These are phyloP conservation scores for Aureobasidium zeae DNA, from an alignment of 2,329 filamentous ascomycete species.

Conservation along the genomic window DNA sequence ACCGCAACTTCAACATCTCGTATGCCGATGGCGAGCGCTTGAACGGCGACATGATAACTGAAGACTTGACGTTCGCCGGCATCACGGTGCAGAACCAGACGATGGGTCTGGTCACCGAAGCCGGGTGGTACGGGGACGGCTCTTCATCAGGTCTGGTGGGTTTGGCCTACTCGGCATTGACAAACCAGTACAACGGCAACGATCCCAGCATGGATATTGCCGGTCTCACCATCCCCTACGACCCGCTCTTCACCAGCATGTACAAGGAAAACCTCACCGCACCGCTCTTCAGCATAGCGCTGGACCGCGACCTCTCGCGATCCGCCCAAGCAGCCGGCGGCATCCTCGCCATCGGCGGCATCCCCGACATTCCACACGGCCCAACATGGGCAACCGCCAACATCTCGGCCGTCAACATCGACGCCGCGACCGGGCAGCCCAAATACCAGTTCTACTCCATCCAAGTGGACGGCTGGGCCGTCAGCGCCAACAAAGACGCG, in stretches of 20 bases:
- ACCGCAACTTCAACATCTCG: constrained; percentile 35
- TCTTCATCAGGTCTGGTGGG: constrained; percentile 42
- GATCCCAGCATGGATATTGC: constrained; percentile 21
- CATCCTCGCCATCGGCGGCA: constrained; percentile 41
- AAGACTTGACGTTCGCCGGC: constrained; percentile 37
- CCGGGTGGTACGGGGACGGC: constrained; percentile 27
- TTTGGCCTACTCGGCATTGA: constrained; percentile 42
- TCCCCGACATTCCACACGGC: constrained; percentile 36
- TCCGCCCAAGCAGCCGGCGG: constrained; percentile 27
- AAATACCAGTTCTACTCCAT: constrained; percentile 34
- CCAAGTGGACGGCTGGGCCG: constrained; percentile 27
- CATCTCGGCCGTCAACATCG: constrained; percentile 22
- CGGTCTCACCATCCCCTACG: constrained; percentile 31
- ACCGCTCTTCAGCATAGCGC: constrained; percentile 42
- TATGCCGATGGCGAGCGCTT: constrained; percentile 38
- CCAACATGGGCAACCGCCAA: constrained; percentile 26
- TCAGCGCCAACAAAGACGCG: constrained; percentile 18
- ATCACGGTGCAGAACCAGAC: constrained; percentile 38
- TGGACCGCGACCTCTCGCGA: constrained; percentile 28
- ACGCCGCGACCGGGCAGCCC: constrained; percentile 20
- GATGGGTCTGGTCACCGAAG: constrained; percentile 36
- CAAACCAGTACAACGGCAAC: constrained; percentile 31
- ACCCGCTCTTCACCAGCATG: constrained; percentile 45
- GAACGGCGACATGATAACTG: constrained; percentile 33
- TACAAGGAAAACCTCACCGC: constrained; percentile 35